Evolutionary conservation across 2,329 filamentous ascomycete species (phyloP).

Genomic region (Diaporthe eres): DNA sequence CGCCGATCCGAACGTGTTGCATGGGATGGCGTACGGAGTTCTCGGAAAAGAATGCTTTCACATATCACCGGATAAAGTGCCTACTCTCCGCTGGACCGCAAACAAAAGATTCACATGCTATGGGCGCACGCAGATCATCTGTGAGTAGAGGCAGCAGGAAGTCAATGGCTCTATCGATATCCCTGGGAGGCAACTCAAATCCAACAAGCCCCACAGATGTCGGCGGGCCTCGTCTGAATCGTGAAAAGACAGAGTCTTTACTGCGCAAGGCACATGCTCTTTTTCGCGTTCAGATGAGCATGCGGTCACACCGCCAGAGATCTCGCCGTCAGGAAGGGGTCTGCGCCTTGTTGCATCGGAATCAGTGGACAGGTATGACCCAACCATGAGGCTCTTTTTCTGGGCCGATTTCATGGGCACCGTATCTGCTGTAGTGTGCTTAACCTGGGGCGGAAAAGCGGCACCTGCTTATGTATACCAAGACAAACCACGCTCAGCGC

Average conservation of each 20-base stretch:
- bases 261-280: not conserved
- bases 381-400: conserved; percentile 1
- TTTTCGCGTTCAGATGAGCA: not conserved
- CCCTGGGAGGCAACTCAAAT: not conserved
- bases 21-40: conserved; percentile 24
- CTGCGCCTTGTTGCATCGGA: not conserved
- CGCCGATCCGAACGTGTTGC: not conserved
- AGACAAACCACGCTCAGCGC: not conserved
- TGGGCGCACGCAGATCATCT: not conserved
- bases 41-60: no score
- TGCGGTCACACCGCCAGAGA: conserved; percentile 14
- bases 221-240: not conserved
- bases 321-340: not conserved
- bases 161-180: not conserved
- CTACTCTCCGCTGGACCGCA: not conserved
- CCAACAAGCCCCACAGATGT: not conserved
- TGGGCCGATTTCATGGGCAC: conserved; percentile 14
- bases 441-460: not conserved
- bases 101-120: not conserved
- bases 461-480: not conserved
- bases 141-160: not conserved
- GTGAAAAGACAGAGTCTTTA: not conserved
- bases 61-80: not conserved
- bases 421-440: not conserved
- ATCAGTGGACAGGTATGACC: not conserved